These are phyloP conservation scores for Gracilaria gracilis DNA, from an alignment of 23 red algal genomes.

Conservation along the genomic window DNA sequence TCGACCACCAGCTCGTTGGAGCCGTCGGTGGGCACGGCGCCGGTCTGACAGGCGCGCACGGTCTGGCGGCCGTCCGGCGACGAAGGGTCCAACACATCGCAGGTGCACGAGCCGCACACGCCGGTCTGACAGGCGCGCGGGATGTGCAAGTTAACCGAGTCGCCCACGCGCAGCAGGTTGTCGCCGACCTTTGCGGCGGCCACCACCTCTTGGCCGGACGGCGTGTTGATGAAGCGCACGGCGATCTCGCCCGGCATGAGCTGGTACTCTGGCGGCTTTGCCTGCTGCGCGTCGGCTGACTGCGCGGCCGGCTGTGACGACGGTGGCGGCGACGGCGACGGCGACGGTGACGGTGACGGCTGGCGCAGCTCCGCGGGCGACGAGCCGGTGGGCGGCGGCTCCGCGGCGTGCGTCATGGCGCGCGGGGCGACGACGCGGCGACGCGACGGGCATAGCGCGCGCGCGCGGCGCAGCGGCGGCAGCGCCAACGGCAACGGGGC, in stretches of 20 bases:
- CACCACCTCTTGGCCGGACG: conserved; percentile 68
- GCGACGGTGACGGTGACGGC: neutral
- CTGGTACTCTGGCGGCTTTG: conserved; percentile 4
- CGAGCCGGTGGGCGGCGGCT: neutral
- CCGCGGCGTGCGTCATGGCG: no score
- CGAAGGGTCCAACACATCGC: conserved; percentile 72
- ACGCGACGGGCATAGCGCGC: no score
- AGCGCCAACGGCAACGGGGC: no score
- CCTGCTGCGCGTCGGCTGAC: neutral
- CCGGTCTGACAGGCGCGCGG: conserved; percentile 92
- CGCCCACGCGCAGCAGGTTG: conserved; percentile 78
- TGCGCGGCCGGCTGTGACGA: neutral
- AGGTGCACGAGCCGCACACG: conserved; percentile 92
- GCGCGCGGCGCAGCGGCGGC: no score
- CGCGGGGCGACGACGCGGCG: no score
- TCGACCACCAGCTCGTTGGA: conserved; percentile 87
- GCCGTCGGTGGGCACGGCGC: conserved; percentile 34
- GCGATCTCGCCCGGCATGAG: conserved; percentile 79
- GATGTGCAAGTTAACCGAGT: conserved; percentile 81
- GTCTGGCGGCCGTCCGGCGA: conserved; percentile 61
- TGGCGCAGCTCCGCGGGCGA: neutral
- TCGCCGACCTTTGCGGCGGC: conserved; percentile 73
- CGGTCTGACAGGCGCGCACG: conserved; percentile 88
- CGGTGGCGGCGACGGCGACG: neutral
- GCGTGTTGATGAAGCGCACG: conserved; percentile 97